Evolutionary conservation across 2,329 filamentous ascomycete species (phyloP).

Genomic region (Ascochyta lentis): DNA sequence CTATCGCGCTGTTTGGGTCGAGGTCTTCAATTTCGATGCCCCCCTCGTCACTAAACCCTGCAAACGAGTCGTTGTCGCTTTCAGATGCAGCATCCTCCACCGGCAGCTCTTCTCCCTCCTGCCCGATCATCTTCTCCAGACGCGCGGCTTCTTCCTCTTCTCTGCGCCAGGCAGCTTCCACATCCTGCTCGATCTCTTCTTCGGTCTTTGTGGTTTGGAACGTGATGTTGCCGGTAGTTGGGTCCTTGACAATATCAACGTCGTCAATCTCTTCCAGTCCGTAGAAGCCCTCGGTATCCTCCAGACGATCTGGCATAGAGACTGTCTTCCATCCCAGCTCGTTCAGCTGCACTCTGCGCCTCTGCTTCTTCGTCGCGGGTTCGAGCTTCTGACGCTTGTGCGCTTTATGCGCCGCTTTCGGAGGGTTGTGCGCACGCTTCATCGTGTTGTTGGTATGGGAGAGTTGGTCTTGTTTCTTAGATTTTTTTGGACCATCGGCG

Average conservation of each 20-base stretch:
- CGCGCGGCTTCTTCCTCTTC: conserved; percentile 30
- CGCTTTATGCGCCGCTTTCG: conserved; percentile 49
- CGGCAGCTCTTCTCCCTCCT: conserved; percentile 20
- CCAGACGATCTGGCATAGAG: conserved; percentile 73
- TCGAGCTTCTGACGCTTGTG: conserved; percentile 54
- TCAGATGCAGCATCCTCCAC: conserved; percentile 12
- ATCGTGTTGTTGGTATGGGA: conserved; percentile 22
- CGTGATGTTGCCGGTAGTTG: conserved; percentile 57
- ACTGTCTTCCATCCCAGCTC: conserved; percentile 70
- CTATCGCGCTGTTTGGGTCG: conserved; percentile 32
- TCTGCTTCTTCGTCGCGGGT: conserved; percentile 28
- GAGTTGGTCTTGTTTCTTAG: conserved; percentile 4
- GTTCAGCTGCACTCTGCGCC: conserved; percentile 53
- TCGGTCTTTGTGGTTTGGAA: conserved; percentile 47
- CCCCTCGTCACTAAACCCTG: conserved; percentile 25
- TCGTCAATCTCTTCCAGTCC: conserved; percentile 91
- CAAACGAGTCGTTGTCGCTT: conserved; percentile 53
- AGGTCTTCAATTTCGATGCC: conserved; percentile 13
- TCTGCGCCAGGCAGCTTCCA: conserved; percentile 29
- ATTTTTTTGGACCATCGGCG: conserved; percentile 33
- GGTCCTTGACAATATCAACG: conserved; percentile 76
- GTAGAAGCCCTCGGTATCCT: conserved; percentile 93
- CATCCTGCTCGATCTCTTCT: conserved; percentile 33
- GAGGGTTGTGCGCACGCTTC: conserved; percentile 49
- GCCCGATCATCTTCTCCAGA: conserved; percentile 31